A percentile compares a stretch with the other conserved stretches of the same genome.
Conservation (phyloP, 2,329 filamentous ascomycete genomes). For the Colletotrichum sidae region DNA sequence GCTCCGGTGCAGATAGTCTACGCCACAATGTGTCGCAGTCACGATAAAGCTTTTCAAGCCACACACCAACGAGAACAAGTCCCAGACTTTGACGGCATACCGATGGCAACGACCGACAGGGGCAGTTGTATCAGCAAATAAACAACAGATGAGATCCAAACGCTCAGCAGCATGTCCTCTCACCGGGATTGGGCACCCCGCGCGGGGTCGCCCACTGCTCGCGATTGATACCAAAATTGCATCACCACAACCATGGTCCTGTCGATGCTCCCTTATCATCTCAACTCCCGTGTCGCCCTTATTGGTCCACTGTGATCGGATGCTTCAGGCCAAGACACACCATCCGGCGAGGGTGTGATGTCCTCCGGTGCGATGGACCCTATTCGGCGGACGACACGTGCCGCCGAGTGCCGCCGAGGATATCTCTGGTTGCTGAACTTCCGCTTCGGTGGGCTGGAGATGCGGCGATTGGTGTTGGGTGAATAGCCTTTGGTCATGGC, state of each 20-base stretch:
- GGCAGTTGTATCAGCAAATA: too few species aligned
- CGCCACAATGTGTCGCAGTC: too few species aligned
- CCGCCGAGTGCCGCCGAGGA: constrained; percentile 14
- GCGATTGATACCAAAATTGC: constrained; percentile 33
- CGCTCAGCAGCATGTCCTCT: not conserved
- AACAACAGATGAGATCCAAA: not conserved
- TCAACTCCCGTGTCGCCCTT: not conserved
- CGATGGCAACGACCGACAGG: too few species aligned
- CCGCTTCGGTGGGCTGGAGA: not conserved
- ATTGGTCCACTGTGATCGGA: constrained; percentile 23
- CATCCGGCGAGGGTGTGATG: constrained; percentile 4
- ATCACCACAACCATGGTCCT: constrained; percentile 7
- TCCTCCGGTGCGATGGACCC: constrained; percentile 15
- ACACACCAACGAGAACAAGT: too few species aligned
- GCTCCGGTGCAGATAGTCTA: too few species aligned
- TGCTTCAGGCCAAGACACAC: constrained; percentile 13
- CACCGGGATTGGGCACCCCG: constrained; percentile 7
- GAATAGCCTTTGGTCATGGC: constrained; percentile 4
- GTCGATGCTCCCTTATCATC: constrained; percentile 11
- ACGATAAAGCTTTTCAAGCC: too few species aligned
- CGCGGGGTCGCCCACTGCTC: constrained; percentile 20
- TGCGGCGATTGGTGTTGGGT: constrained; percentile 2
- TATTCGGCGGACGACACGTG: constrained; percentile 22
- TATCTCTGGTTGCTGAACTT: not conserved
- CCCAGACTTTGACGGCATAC: too few species aligned